These are phyloP conservation scores for Annona squamosa DNA, from an alignment of 164 flowering plant species.

Conservation along the genomic window DNA sequence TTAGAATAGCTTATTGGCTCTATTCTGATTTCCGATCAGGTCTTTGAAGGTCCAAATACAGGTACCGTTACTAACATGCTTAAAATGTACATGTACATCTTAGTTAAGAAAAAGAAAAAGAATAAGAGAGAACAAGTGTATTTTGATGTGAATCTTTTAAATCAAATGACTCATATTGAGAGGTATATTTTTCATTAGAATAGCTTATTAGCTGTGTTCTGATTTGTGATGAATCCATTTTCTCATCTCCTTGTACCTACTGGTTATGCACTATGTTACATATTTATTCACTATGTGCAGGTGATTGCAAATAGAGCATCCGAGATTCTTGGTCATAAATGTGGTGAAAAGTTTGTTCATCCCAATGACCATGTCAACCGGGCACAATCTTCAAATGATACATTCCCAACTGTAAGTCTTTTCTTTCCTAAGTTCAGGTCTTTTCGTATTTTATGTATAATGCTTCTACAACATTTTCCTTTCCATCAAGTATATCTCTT, in stretches of 20 bases:
- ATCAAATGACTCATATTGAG: background rate
- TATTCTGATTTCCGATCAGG: background rate
- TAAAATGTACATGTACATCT: no score
- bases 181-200: background rate
- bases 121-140: no score
- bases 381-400: conserved; percentile 97
- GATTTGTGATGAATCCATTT: background rate
- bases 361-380: conserved; percentile 98
- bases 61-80: no score
- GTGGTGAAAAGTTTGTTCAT: conserved; percentile 93
- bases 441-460: background rate
- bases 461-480: no score
- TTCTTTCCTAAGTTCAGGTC: background rate
- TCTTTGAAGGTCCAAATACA: no score
- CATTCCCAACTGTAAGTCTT: conserved; percentile 89
- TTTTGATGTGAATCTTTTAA: background rate
- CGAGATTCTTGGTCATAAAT: conserved; percentile 95
- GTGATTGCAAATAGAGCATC: conserved; percentile 98
- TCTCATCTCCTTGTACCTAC: background rate
- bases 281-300: conserved; percentile 26
- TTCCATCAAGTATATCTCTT: background rate
- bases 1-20: background rate
- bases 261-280: background rate
- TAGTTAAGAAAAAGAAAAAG: no score
- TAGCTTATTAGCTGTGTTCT: background rate